Percentiles rank a stretch among this genome's conserved stretches.
Evolutionary conservation across 2,329 filamentous ascomycete species (phyloP).

Genomic region (Xylariaceae sp.): DNA sequence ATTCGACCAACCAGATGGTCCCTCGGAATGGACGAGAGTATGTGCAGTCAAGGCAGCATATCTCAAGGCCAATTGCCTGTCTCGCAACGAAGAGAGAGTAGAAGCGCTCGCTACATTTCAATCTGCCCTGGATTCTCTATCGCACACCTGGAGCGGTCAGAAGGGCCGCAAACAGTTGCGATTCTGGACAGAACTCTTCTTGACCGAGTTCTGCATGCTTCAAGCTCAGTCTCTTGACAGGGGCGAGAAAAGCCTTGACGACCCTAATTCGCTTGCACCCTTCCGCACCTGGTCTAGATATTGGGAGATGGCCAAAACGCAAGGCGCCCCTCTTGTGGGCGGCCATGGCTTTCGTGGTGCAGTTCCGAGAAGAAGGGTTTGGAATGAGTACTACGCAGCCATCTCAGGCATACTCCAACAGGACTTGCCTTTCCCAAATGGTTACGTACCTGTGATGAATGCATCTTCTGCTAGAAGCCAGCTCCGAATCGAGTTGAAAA

Average conservation of each 20-base stretch:
- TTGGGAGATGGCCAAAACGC: conserved; percentile 50
- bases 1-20: conserved; percentile 47
- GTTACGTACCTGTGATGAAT: conserved; percentile 36
- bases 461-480: conserved; percentile 56
- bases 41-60: conserved; percentile 77
- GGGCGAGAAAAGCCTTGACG: conserved; percentile 45
- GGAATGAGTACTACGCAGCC: conserved; percentile 79
- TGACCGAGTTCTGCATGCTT: conserved; percentile 71
- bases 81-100: conserved; percentile 41
- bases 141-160: conserved; percentile 45
- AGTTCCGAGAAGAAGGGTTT: conserved; percentile 64
- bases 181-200: conserved; percentile 73
- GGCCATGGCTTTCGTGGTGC: conserved; percentile 56
- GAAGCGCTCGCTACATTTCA: conserved; percentile 66
- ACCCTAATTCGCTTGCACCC: conserved; percentile 49
- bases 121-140: conserved; percentile 60
- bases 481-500: conserved; percentile 72
- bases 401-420: conserved; percentile 72
- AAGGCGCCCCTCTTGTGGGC: conserved; percentile 40
- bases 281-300: conserved; percentile 68
- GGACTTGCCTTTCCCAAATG: conserved; percentile 56
- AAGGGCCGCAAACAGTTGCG: conserved; percentile 61
- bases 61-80: conserved; percentile 64
- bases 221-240: conserved; percentile 55
- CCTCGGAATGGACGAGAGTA: conserved; percentile 74